Evolutionary conservation across 2,329 filamentous ascomycete genomes (phyloP).

Genomic region (Paecilomyces sp.): DNA sequence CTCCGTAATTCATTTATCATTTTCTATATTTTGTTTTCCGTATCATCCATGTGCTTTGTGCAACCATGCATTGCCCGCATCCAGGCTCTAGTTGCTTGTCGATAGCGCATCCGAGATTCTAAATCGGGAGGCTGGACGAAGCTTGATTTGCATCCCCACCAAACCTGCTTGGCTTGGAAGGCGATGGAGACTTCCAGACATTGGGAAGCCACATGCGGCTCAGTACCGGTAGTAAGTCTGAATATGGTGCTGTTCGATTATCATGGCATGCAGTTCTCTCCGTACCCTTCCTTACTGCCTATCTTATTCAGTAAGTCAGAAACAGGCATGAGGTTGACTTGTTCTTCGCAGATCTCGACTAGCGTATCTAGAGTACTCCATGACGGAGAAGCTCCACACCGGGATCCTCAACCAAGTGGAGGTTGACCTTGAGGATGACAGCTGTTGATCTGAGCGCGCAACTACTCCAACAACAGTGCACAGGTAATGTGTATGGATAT

Average conservation of each 20-base stretch:
- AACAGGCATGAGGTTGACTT: background rate
- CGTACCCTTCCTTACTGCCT: background rate
- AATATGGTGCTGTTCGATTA: background rate
- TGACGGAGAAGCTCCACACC: background rate
- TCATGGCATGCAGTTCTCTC: background rate
- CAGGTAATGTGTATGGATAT: background rate
- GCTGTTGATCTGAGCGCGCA: background rate
- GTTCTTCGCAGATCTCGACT: background rate
- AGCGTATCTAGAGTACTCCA: background rate
- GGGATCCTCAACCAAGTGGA: background rate
- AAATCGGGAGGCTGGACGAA: background rate
- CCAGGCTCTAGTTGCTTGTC: background rate
- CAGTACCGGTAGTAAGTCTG: background rate
- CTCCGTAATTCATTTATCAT: background rate
- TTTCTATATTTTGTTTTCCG: background rate
- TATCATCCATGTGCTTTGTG: background rate
- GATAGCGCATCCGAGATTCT: background rate
- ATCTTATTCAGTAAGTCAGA: background rate
- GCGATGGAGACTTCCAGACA: background rate
- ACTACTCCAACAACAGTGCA: background rate
- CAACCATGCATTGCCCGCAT: background rate
- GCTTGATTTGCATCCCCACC: background rate
- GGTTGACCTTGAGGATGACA: background rate
- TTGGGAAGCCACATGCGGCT: background rate
- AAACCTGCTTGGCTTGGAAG: background rate